phyloP scores from a whole-genome alignment of 1,284 basidiomycete genomes.

The Ustilago shanxiensis region DNA sequence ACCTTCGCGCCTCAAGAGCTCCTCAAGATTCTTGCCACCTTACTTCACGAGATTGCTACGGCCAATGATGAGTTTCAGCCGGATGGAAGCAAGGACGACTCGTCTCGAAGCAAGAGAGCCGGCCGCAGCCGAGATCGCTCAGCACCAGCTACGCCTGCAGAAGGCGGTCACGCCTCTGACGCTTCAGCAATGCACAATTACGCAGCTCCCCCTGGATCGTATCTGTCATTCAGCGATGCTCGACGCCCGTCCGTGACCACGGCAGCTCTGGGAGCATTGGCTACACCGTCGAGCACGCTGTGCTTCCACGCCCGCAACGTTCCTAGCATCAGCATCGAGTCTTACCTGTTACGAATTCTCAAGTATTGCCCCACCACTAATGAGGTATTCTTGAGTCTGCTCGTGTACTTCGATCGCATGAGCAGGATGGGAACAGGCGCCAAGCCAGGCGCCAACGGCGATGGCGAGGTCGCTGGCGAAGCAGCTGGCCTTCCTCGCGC shows the following conservation, averaged over 20 bases:
- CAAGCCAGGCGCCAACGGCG: slow-evolving; percentile 50
- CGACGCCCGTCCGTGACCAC: slow-evolving; percentile 73
- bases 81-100: slow-evolving; percentile 40
- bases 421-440: slow-evolving; percentile 75
- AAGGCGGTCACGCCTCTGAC: not conserved
- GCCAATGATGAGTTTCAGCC: slow-evolving; percentile 80
- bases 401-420: slow-evolving; percentile 95
- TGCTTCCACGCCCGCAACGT: slow-evolving; percentile 96
- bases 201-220: slow-evolving; percentile 40
- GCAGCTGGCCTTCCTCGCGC: slow-evolving; percentile 54
- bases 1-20: slow-evolving; percentile 77
- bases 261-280: slow-evolving; percentile 82
- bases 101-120: slow-evolving; percentile 22
- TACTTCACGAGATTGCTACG: slow-evolving; percentile 90
- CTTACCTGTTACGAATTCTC: slow-evolving; percentile 92
- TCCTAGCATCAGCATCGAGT: slow-evolving; percentile 92
- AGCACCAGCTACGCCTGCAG: slow-evolving; percentile 30
- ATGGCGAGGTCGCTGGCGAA: slow-evolving; percentile 46
- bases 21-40: slow-evolving; percentile 85
- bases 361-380: slow-evolving; percentile 99
- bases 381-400: slow-evolving; percentile 91
- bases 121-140: slow-evolving; percentile 35
- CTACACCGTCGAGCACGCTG: slow-evolving; percentile 83
- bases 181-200: slow-evolving; percentile 17
- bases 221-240: slow-evolving; percentile 54